Base-by-base conservation (phyloP, 352 stramenopile genomes). In the Phytophthora citricola region DNA sequence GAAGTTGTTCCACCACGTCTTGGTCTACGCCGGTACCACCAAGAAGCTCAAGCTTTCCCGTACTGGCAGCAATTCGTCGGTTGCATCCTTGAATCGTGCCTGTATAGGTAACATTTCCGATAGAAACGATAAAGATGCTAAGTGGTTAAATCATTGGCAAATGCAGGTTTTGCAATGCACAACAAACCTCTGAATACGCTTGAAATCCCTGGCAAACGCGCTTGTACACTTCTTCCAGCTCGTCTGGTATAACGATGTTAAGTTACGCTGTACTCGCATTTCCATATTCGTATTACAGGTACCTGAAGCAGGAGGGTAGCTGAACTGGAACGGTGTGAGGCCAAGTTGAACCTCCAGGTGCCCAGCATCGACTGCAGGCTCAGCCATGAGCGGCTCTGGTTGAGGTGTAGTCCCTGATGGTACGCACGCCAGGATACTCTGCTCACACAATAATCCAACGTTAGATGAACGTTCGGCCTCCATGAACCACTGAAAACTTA, bases 1-100 rank as follows among this genome's bases (percentile, higher is more conserved):
- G 73, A 0, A 96, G 75, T 48, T 93, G 59, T 1, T 94, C 83
- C 7, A 93, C 53, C 12, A 96, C 63, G 46, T 94, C 88, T 43
- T 91, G 81, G 62, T 94, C 78, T 17, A 92, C 77, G 12, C 66
- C 68, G 4, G 85, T 93, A 40, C 84, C 86, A 26, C 88, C 86
- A 29, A 96, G 78, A n/a, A 93, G 58, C n/a, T 74, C 66, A 32
- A 90, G 69, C 46, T 83, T 87, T 51, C 82, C 20, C 86, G 88
- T 14, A 91, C 75, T 4, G 75, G 74, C 14, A 94, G 55, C 22
- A 96, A 39, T 20, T 71, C 57, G 54, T 85, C 45, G 4, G 79
- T 80, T 3, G 86, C 86, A 45, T 86, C 76, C 59, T 89, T 66
- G 50, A 78, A 94, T 26, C 75, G 67, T 12, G 72, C 73, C 78